Percentiles rank a stretch among this genome's conserved stretches.
Evolutionary conservation across 179 eudicot genomes (phyloP).

Genomic region (Amaranthus tricolor): DNA sequence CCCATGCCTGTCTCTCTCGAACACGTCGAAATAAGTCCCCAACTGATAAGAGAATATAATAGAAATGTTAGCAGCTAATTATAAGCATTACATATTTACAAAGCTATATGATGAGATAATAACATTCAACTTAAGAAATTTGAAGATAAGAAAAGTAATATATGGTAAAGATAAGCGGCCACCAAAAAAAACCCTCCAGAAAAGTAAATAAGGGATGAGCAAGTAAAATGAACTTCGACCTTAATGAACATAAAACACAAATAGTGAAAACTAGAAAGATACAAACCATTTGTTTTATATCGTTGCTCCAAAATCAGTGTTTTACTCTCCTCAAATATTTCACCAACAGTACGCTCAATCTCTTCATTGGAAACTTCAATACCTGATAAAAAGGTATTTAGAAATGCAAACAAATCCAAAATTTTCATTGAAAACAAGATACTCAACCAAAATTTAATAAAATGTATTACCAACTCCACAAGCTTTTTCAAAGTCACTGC

Average conservation of each 20-base stretch:
- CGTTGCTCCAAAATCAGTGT: slow-evolving; percentile 68
- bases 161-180: too few species aligned
- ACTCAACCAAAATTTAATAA: background rate
- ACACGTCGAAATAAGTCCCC: slow-evolving; percentile 81
- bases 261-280: background rate
- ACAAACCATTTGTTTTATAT: slow-evolving; percentile 77
- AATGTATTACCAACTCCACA: slow-evolving; percentile 82
- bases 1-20: slow-evolving; percentile 91
- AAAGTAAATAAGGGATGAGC: too few species aligned
- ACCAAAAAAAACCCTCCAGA: too few species aligned
- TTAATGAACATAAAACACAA: too few species aligned
- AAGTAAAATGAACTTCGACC: too few species aligned
- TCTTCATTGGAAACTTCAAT: slow-evolving; percentile 76
- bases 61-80: slow-evolving; percentile 9
- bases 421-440: background rate
- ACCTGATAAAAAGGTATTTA: slow-evolving; percentile 41
- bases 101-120: too few species aligned
- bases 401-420: background rate
- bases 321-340: slow-evolving; percentile 65
- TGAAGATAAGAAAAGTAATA: too few species aligned
- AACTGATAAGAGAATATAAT: slow-evolving; percentile 36
- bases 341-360: slow-evolving; percentile 48
- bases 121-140: too few species aligned
- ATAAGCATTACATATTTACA: background rate
- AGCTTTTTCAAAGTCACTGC: slow-evolving; percentile 67